Conservation (phyloP, 2,329 filamentous ascomycete genomes). For the Exophiala sp. region DNA sequence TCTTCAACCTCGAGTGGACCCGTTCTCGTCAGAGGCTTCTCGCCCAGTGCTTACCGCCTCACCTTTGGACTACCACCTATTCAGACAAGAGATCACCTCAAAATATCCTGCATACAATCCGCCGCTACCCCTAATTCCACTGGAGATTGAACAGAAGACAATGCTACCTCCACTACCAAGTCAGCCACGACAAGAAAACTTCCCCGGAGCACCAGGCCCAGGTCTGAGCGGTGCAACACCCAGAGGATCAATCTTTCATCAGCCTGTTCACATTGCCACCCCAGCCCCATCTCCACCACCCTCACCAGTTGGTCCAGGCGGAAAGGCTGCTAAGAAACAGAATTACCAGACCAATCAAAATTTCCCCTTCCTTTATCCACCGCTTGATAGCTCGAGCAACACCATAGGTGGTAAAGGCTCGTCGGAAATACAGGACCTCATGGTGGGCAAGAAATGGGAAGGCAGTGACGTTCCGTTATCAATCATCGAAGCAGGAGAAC, state of each 20-base stretch:
- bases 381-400: constrained; percentile 83
- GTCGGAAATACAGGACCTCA: constrained; percentile 71
- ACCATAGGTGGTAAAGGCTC: constrained; percentile 84
- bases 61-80: constrained; percentile 91
- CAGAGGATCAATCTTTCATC: constrained; percentile 75
- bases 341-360: constrained; percentile 99
- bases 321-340: constrained; percentile 95
- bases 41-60: constrained; percentile 73
- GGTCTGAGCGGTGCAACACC: constrained; percentile 33
- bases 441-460: constrained; percentile 84
- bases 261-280: constrained; percentile 97
- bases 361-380: constrained; percentile 96
- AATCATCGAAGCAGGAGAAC: constrained; percentile 87
- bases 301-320: constrained; percentile 75
- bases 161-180: constrained; percentile 81
- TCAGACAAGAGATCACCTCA: constrained; percentile 92
- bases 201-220: constrained; percentile 45
- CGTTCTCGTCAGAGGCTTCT: constrained; percentile 62
- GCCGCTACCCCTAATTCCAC: constrained; percentile 73
- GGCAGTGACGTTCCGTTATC: constrained; percentile 92
- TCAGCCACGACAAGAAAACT: constrained; percentile 62
- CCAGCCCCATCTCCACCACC: constrained; percentile 93
- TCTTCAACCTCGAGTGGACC: constrained; percentile 56
- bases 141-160: constrained; percentile 87
- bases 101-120: constrained; percentile 97